These are phyloP conservation scores for Cocos nucifera DNA, from an alignment of 176 grass and related monocot species.

Conservation along the genomic window DNA sequence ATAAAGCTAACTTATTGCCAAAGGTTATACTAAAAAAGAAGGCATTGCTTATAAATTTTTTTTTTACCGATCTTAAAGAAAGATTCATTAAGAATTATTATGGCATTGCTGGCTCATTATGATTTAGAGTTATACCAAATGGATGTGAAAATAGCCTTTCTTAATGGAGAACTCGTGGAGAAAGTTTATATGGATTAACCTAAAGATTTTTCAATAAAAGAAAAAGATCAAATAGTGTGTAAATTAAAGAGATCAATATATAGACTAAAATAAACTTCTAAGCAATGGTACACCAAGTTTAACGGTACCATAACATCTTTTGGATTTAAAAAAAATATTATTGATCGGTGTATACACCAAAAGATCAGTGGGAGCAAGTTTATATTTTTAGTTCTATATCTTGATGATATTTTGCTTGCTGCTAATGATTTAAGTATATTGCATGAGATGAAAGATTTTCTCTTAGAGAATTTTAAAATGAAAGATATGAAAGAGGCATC, in stretches of 20 bases:
- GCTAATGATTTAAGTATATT: no score
- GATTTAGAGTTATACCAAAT: not conserved
- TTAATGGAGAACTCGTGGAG: not conserved
- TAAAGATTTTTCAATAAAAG: not conserved
- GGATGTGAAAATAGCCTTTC: not conserved
- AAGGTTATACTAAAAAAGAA: no score
- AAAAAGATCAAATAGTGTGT: not conserved
- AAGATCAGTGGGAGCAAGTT: no score
- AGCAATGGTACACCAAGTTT: not conserved
- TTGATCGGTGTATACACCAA: not conserved
- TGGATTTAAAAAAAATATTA: not conserved
- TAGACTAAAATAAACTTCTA: not conserved
- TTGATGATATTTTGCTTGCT: no score
- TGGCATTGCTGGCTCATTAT: not conserved
- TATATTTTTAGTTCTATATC: no score
- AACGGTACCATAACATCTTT: not conserved
- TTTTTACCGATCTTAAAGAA: not conserved
- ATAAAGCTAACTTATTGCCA: no score
- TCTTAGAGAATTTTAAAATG: no score
- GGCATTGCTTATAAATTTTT: no score
- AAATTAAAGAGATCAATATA: slow-evolving; percentile 1
- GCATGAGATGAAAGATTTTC: no score
- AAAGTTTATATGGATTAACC: not conserved
- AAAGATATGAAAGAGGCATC: no score
- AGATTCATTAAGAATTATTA: not conserved